Base-by-base conservation (phyloP, 768 basidiomycete species). In the Termitomyces sp. region DNA sequence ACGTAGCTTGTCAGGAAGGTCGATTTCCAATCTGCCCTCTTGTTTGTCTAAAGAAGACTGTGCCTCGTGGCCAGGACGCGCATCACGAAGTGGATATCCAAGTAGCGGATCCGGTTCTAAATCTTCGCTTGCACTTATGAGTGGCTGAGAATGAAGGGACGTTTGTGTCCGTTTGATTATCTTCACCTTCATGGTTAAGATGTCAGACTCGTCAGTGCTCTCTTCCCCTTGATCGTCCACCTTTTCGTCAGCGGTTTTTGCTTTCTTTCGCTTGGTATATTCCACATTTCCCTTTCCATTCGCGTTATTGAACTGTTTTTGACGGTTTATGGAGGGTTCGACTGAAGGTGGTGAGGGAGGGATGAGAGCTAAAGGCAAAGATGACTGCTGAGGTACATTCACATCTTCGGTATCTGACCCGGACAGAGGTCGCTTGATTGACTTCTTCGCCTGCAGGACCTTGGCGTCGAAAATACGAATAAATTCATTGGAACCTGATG, bases 321-420 rank as follows among this genome's bases (percentile, higher is more conserved):
- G 58, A 22, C 59, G 60, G 22, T 63, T 56, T 6, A 62, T 53
- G 19, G 61, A 65, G 30, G 65, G 58, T 37, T 70, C 64, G 22
- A 69, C 70, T 3, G 78, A 77, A 17, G 85, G 83, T n/a, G 88
- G 88, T 17, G 88, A 87, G 17, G 87, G 87, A 7, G 86, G 85
- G 51, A 88, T 65, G 46, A 88, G 76, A 26, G 66, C 62, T 7
- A 71, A 68, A 47, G 63, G 64, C 46, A 51, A 37, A 35, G 57
- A 24, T 14, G 45, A 19, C 21, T 51, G 53, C n/a, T 52, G 48
- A 45, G 46, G 28, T 38, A 17, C 34, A 40, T 64, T 65, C 42
- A 56, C 57, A 17, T 60, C 62, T 37, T 68, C 71, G 28, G 57
- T 51, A 30, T 70, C 70, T 40, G 66, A 62, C 30, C 69, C 72